These are phyloP conservation scores for Omphalotus olearius DNA, from an alignment of 1,284 basidiomycete genomes.

Conservation along the genomic window DNA sequence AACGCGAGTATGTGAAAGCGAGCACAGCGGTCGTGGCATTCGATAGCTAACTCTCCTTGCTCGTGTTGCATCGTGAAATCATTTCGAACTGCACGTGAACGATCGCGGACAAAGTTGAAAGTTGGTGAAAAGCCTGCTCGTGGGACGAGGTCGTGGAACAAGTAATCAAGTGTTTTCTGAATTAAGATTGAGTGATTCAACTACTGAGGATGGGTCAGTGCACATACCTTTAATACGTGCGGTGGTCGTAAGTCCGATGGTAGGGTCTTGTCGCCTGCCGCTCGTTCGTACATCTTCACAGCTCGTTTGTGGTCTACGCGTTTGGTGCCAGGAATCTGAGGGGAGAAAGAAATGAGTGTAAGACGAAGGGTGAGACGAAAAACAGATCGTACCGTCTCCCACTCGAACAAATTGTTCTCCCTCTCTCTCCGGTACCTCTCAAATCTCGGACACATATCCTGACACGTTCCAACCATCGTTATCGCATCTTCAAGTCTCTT, in stretches of 20 bases:
- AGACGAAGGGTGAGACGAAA: constrained; percentile 4
- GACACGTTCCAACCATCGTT: constrained; percentile 86
- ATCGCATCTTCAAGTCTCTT: constrained; percentile 86
- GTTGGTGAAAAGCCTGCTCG: constrained; percentile 67
- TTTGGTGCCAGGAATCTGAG: constrained; percentile 67
- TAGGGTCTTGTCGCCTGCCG: constrained; percentile 87
- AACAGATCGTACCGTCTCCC: constrained; percentile 69
- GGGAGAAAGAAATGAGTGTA: constrained; percentile 30
- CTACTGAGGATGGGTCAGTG: constrained; percentile 1
- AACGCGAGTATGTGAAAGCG: constrained; percentile 90
- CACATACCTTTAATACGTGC: constrained; percentile 67
- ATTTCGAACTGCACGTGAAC: constrained; percentile 86
- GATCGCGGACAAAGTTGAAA: constrained; percentile 87
- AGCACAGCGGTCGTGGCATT: constrained; percentile 91
- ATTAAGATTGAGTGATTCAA: constrained; percentile 3
- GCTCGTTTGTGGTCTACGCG: constrained; percentile 83
- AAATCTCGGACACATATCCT: constrained; percentile 92
- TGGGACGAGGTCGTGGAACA: constrained; percentile 80
- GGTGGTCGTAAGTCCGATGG: constrained; percentile 94
- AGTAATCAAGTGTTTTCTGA: constrained; percentile 89
- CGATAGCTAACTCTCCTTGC: constrained; percentile 75
- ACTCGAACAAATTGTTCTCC: constrained; percentile 84
- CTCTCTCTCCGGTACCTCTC: constrained; percentile 90
- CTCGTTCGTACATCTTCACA: constrained; percentile 94
- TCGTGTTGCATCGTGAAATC: constrained; percentile 95